A percentile compares a stretch with the other conserved stretches of the same genome.
phyloP scores from a whole-genome alignment of 2,329 filamentous ascomycete species.

The Claviceps cyperi region DNA sequence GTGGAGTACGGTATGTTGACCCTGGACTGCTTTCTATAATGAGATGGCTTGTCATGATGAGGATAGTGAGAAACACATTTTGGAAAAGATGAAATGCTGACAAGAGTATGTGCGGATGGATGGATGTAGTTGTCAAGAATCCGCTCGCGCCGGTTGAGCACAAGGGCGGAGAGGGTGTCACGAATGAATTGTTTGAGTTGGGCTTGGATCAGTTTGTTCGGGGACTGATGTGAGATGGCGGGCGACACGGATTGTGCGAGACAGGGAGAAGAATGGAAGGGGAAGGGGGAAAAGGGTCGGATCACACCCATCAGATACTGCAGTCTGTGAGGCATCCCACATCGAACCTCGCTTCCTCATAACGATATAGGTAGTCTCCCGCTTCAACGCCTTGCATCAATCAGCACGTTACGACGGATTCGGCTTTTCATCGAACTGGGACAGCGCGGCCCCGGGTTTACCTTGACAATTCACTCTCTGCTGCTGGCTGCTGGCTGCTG shows the following conservation, averaged over 20 bases:
- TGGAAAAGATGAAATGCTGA: background rate
- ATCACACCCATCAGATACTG: too few relatives aligned
- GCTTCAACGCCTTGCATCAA: background rate
- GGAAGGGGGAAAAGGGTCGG: too few relatives aligned
- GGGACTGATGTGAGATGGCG: conserved; percentile 36
- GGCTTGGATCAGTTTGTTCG: conserved; percentile 66
- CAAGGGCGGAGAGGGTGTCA: conserved; percentile 52
- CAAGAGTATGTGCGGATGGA: background rate
- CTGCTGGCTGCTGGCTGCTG: background rate
- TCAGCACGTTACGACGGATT: background rate
- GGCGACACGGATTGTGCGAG: background rate
- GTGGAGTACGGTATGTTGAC: conserved; percentile 68
- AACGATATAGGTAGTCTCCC: background rate
- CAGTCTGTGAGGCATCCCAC: too few relatives aligned
- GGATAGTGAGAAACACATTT: too few relatives aligned
- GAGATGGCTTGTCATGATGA: too few relatives aligned
- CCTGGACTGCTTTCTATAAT: too few relatives aligned
- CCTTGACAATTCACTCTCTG: too few relatives aligned
- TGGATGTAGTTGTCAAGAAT: conserved; percentile 49
- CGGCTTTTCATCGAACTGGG: background rate
- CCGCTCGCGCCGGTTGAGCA: conserved; percentile 55
- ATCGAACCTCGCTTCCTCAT: background rate
- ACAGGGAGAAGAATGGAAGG: too few relatives aligned
- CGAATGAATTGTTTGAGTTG: conserved; percentile 56
- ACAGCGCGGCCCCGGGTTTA: background rate